Evolutionary conservation across 768 basidiomycete species (phyloP), one percentile per base, ranked within the genome.

Genomic region (Rhizopogon vinicolor): DNA sequence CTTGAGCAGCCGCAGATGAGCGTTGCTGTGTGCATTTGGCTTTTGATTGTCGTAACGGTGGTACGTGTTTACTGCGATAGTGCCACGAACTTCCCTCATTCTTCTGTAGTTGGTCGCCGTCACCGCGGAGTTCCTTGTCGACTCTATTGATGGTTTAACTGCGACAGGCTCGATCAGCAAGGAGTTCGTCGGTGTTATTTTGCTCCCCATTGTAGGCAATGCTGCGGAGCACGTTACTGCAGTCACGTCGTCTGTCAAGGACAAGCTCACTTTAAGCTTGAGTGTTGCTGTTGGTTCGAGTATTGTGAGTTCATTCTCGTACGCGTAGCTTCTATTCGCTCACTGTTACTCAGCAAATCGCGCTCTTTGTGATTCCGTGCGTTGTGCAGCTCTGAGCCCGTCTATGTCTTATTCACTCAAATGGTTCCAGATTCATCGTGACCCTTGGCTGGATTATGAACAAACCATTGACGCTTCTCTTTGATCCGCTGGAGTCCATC

Each of bases 171-270:
- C 25, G 6, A 87, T 98, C 52, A 82, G 75, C 58, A 81, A 83
- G 58, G 90, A 89, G 68, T 98, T 93, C 64, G 86, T 97, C 58
- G 93, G 91, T 14, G 70, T 97, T 41, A 88, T 89, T 60, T 75
- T 98, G n/a, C 79, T 98, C 7, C 96, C 96, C 6, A 93, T 97
- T 40, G 93, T 94, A 14, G 91, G 91, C 14, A 93, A 93, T 65
- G 89, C 91, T 4, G 92, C 90, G 53, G 94, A 97, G 65, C 93
- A 95, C 65, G 87, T 86, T 43, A 97, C 93, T 2, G 93, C 94
- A 14, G 91, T 97, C 31, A 87, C 88, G 0, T 93, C 94, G 6
- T 91, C 93, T 0, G 87, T 92, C 56, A 95, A 95, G 71, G 84
- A 87, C 69, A 93, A 95, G 68, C 73, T 97, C 18, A 90, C 90